Evolutionary conservation across 208 protist species (phyloP), one percentile per base, ranked within the genome.

Genomic region (Leishmania aethiopica): DNA sequence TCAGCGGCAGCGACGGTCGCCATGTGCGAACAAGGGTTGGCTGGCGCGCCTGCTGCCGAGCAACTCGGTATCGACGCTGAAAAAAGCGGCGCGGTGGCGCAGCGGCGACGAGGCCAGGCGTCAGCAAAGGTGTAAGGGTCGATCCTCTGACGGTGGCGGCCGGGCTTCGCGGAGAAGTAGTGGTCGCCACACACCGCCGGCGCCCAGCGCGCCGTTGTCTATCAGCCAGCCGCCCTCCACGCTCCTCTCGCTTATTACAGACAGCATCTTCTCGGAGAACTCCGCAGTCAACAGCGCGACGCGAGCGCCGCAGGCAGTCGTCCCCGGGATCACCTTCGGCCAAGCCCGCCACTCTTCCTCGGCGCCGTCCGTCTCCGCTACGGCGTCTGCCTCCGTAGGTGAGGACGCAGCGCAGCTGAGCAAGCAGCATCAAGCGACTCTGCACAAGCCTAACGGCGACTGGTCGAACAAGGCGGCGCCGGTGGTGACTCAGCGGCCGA

Each of bases 211-310:
- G 42, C 49, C 32, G 32, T 66, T 25, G 3, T 8, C 64, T 64
- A 69, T 81, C 25, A 45, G 64, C 0, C 77, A 60, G 57, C 77
- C 82, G 40, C 71, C 70, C 25, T 86, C 83, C 6, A 86, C 40
- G 72, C 64, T 86, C 67, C 78, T 86, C 35, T 82, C 78, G 4
- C 72, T 86, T 35, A 86, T 86, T 62, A 80, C 67, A 49, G 74
- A 74, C 59, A 67, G n/a, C 19, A 35, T 57, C 1, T 62, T 40
- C 17, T 79, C 42, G 55, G 53, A 77, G 28, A 2, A 35, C n/a
- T 40, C 35, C 37, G 8, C 49, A 45, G 3, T 7, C 37, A 19
- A 32, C 49, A 35, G 28, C 49, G n/a, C 49, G 32, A 53, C 72
- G 72, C 22, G 0, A 42, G n/a, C 10, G 6, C 72, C 4, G 47